Conservation (phyloP, 2,329 filamentous ascomycete species). For the Alternaria panax region DNA sequence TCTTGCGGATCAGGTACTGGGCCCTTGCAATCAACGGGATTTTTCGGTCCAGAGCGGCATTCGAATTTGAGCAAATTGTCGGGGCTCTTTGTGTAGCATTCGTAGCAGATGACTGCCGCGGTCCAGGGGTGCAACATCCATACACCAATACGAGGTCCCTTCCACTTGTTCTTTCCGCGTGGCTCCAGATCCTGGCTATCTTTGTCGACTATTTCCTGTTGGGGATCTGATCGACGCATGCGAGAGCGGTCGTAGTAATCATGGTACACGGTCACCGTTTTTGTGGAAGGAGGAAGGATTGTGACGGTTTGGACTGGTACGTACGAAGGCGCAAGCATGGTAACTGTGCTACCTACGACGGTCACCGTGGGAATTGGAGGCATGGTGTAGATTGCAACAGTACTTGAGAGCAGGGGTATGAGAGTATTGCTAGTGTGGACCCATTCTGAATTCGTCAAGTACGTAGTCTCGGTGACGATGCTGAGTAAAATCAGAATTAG, state of each 20-base stretch:
- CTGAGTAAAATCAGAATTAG: neutral
- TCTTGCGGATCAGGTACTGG: neutral
- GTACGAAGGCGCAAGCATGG: neutral
- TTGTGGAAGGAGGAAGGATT: neutral
- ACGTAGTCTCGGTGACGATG: neutral
- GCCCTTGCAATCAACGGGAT: slow-evolving; percentile 14
- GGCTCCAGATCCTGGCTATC: slow-evolving; percentile 2
- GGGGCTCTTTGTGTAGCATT: slow-evolving; percentile 30
- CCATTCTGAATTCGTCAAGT: neutral
- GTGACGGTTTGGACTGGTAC: neutral
- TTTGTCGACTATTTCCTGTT: neutral
- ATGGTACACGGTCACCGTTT: neutral
- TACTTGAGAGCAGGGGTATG: neutral
- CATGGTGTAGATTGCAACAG: neutral
- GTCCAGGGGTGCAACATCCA: slow-evolving; percentile 42
- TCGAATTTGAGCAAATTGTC: slow-evolving; percentile 20
- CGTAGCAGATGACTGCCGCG: slow-evolving; percentile 27
- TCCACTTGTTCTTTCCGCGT: slow-evolving; percentile 10
- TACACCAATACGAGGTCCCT: slow-evolving; percentile 16
- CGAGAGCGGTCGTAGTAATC: neutral
- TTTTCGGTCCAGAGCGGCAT: slow-evolving; percentile 22
- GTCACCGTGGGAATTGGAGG: neutral
- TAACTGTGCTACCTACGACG: neutral
- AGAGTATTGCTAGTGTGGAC: neutral
- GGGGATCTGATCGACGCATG: neutral